Conservation (phyloP, 2,329 filamentous ascomycete genomes). For the Apiospora rasikravindrae region DNA sequence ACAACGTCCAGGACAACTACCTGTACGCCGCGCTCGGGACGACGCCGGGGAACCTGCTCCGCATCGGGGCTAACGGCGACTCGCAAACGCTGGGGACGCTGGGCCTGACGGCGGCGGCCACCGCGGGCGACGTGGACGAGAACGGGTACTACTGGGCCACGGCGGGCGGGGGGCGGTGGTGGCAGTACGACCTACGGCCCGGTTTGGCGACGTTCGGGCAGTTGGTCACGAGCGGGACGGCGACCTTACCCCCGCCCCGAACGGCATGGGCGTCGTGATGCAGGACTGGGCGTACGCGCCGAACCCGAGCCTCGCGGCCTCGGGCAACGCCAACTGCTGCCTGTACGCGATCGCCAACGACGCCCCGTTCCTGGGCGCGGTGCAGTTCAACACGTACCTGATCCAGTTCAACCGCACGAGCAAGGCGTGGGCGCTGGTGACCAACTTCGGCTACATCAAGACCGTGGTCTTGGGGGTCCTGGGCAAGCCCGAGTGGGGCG, state of each 20-base stretch:
- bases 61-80: constrained; percentile 29
- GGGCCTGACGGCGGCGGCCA: not conserved
- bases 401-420: constrained; percentile 24
- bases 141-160: constrained; percentile 27
- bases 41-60: constrained; percentile 24
- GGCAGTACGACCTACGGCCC: constrained; percentile 29
- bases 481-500: constrained; percentile 22
- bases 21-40: constrained; percentile 27
- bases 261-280: constrained; percentile 18
- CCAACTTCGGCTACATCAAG: constrained; percentile 24
- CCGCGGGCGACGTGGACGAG: constrained; percentile 34
- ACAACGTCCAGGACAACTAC: constrained; percentile 32
- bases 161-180: constrained; percentile 24
- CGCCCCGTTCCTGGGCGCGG: not conserved
- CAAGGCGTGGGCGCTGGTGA: constrained; percentile 21
- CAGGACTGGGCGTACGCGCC: constrained; percentile 31
- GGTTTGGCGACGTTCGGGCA: constrained; percentile 25
- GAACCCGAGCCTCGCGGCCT: not conserved
- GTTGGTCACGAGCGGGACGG: constrained; percentile 19
- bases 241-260: too few species aligned
- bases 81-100: constrained; percentile 22
- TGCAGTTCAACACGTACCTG: constrained; percentile 20
- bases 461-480: not conserved
- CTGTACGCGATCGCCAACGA: not conserved
- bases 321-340: not conserved